Conservation (phyloP, 345 rosid species). For the Combretum micranthum region DNA sequence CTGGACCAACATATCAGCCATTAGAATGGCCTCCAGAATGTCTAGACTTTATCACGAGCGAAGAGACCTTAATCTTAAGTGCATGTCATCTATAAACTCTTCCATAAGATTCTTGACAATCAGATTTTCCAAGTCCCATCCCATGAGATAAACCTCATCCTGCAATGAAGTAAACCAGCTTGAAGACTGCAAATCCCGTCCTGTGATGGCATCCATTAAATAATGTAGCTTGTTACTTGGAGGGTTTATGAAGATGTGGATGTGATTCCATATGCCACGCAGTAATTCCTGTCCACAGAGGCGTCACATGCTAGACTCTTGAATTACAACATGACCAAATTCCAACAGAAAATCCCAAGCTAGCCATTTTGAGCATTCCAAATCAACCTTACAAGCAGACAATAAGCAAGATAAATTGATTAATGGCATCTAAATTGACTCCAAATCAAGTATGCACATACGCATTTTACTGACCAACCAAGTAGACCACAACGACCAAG, state of each 20-base stretch:
- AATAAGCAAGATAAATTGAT: too few species aligned
- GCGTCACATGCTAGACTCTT: slow-evolving; percentile 14
- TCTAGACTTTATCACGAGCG: too few species aligned
- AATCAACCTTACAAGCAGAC: too few species aligned
- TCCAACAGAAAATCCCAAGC: too few species aligned
- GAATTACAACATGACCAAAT: too few species aligned
- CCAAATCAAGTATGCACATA: too few species aligned
- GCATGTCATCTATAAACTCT: slow-evolving; percentile 42
- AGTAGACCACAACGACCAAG: too few species aligned
- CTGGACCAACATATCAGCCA: too few species aligned
- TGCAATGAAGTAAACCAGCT: slow-evolving; percentile 58
- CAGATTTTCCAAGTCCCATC: slow-evolving; percentile 52
- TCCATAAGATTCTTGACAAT: slow-evolving; percentile 48
- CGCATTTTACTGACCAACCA: too few species aligned
- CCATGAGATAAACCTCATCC: slow-evolving; percentile 43
- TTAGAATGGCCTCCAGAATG: too few species aligned
- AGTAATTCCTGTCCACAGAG: slow-evolving; percentile 43
- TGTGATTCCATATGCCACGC: slow-evolving; percentile 49
- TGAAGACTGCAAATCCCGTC: slow-evolving; percentile 31
- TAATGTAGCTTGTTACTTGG: slow-evolving; percentile 34
- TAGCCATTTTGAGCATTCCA: too few species aligned
- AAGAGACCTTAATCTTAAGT: not conserved
- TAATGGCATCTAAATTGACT: too few species aligned
- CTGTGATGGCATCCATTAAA: slow-evolving; percentile 44
- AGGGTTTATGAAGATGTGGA: slow-evolving; percentile 41